phyloP scores from a whole-genome alignment of 192 early-diverging fungal species.

The Neocallimastix lanati region DNA sequence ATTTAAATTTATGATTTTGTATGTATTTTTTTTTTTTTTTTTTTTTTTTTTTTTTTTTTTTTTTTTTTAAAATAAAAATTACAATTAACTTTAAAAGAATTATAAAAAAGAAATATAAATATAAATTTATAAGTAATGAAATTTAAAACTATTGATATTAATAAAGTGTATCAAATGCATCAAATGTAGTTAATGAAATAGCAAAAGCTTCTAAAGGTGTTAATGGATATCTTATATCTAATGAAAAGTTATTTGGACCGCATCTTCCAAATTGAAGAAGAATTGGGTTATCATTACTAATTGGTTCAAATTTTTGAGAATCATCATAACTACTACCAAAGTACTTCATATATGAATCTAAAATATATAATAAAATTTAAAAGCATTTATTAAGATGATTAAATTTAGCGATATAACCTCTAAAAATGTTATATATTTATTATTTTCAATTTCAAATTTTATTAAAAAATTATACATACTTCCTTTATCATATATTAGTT shows the following conservation, averaged over 20 bases:
- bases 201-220: constrained; percentile 38
- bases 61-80: no score
- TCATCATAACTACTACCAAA: constrained; percentile 7
- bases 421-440: no score
- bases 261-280: constrained; percentile 36
- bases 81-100: no score
- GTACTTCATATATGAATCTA: constrained; percentile 19
- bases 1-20: no score
- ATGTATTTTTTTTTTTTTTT: no score
- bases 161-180: constrained; percentile 26
- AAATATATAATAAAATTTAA: background rate
- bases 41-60: no score
- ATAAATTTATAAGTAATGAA: background rate
- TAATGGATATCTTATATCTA: constrained; percentile 35
- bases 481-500: constrained; percentile 22
- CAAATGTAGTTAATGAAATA: constrained; percentile 37
- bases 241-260: constrained; percentile 32
- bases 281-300: background rate
- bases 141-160: background rate
- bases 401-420: no score
- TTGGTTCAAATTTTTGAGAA: background rate
- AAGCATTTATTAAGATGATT: no score
- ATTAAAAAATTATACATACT: constrained; percentile 21
- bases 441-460: no score
- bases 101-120: background rate